These are phyloP conservation scores for Staphylotrichum longicolle DNA, from an alignment of 495 filamentous ascomycete genomes.

Conservation along the genomic window DNA sequence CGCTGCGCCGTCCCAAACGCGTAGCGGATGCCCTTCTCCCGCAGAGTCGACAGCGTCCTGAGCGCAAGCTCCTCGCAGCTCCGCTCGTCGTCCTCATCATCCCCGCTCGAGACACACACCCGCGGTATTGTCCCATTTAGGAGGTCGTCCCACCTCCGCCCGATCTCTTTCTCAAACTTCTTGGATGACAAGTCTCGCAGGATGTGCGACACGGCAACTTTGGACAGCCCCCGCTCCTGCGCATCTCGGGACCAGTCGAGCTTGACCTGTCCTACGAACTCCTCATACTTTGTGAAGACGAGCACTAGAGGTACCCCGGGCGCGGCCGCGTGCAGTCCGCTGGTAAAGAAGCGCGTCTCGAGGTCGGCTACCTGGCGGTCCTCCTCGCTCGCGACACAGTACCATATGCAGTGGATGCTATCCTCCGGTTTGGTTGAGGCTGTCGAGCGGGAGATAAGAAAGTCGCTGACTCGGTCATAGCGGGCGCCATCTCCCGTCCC, in stretches of 20 bases:
- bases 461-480: slow-evolving; percentile 23
- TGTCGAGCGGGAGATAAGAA: slow-evolving; percentile 6
- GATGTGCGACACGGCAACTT: slow-evolving; percentile 32
- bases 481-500: slow-evolving; percentile 15
- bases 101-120: slow-evolving; percentile 26
- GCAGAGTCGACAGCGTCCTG: slow-evolving; percentile 23
- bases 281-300: slow-evolving; percentile 34
- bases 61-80: slow-evolving; percentile 24
- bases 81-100: slow-evolving; percentile 21
- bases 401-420: slow-evolving; percentile 33
- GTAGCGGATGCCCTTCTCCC: slow-evolving; percentile 25
- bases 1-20: slow-evolving; percentile 32
- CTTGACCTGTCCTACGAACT: slow-evolving; percentile 29
- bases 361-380: slow-evolving; percentile 15
- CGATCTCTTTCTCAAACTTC: slow-evolving; percentile 28
- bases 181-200: slow-evolving; percentile 26
- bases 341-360: slow-evolving; percentile 28
- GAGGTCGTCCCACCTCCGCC: slow-evolving; percentile 24
- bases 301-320: slow-evolving; percentile 25
- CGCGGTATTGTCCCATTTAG: slow-evolving; percentile 16
- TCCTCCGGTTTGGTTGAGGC: slow-evolving; percentile 8
- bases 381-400: slow-evolving; percentile 32
- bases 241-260: slow-evolving; percentile 28
- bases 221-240: slow-evolving; percentile 25
- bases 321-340: slow-evolving; percentile 10